Percentiles rank a stretch among this genome's conserved stretches.
These are phyloP conservation scores for Fusarium sp. DNA, from an alignment of 2,329 filamentous ascomycete genomes.

Conservation along the genomic window DNA sequence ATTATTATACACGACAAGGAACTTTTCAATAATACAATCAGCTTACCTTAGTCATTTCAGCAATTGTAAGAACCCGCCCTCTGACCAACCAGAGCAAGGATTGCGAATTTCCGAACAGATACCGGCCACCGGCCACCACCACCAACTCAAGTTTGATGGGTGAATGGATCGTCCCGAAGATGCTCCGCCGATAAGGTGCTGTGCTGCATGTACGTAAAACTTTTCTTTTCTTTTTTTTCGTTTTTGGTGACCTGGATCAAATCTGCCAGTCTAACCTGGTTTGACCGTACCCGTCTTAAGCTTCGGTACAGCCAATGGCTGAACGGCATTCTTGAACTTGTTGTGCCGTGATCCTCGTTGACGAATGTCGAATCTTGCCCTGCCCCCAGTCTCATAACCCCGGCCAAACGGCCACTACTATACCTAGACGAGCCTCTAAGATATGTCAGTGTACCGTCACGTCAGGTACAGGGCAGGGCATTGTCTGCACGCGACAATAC, in stretches of 20 bases:
- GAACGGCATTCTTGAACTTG: slow-evolving; percentile 20
- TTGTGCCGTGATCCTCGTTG: slow-evolving; percentile 26
- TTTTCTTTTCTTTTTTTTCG: slow-evolving; percentile 23
- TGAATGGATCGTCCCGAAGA: slow-evolving; percentile 38
- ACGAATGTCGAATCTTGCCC: slow-evolving; percentile 28
- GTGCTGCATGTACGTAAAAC: slow-evolving; percentile 26
- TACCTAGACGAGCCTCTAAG: slow-evolving; percentile 25
- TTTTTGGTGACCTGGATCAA: slow-evolving; percentile 15
- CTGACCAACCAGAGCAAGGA: slow-evolving; percentile 1
- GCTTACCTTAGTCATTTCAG: slow-evolving; percentile 11
- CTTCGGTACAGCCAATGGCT: slow-evolving; percentile 21
- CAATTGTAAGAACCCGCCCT: background rate
- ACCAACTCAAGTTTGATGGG: background rate
- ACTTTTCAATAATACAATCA: background rate
- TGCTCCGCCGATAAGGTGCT: slow-evolving; percentile 41
- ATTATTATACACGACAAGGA: background rate
- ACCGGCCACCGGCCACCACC: slow-evolving; percentile 12
- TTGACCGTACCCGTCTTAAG: slow-evolving; percentile 20
- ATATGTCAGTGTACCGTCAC: slow-evolving; percentile 30
- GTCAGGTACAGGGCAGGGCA: slow-evolving; percentile 30
- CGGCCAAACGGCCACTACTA: slow-evolving; percentile 38
- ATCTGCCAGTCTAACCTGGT: slow-evolving; percentile 12
- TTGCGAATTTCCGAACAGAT: slow-evolving; percentile 30
- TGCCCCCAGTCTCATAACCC: slow-evolving; percentile 21
- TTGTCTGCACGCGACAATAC: slow-evolving; percentile 32